A percentile compares a stretch with the other conserved stretches of the same genome.
Evolutionary conservation across 2,329 filamentous ascomycete genomes (phyloP).

Genomic region (Alternaria sp.): DNA sequence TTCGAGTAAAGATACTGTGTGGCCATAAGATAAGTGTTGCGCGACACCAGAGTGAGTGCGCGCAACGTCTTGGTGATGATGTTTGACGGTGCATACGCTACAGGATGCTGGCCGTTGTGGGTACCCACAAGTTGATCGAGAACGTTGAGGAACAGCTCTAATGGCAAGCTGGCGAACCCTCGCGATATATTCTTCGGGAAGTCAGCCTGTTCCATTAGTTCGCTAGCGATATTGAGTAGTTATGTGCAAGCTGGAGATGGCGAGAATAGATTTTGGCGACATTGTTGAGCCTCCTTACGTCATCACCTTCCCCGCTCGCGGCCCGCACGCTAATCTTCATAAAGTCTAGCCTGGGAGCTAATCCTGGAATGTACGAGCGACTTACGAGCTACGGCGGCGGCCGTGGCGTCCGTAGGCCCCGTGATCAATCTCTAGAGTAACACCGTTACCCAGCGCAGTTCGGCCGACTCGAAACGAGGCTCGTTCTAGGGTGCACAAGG

Average conservation of each 20-base stretch:
- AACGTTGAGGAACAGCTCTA: constrained; percentile 33
- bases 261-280: not conserved
- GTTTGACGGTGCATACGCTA: constrained; percentile 28
- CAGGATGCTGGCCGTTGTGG: constrained; percentile 15
- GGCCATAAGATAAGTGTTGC: constrained; percentile 23
- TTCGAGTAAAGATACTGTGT: constrained; percentile 34
- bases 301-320: not conserved
- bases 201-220: not conserved
- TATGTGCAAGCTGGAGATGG: not conserved
- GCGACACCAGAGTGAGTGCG: constrained; percentile 33
- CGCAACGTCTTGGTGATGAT: constrained; percentile 31
- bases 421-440: not conserved
- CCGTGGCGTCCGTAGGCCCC: not conserved
- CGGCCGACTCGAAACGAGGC: not conserved
- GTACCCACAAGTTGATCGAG: constrained; percentile 37
- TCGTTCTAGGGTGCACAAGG: not conserved
- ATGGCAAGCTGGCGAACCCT: constrained; percentile 17
- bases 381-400: not conserved
- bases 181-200: not conserved
- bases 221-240: not conserved
- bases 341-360: not conserved
- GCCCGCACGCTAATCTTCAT: not conserved
- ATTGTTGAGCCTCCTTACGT: not conserved
- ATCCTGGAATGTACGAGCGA: not conserved
- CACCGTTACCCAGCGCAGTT: not conserved